Percentiles rank a stretch among this genome's conserved stretches.
These are phyloP conservation scores for Fusarium chaquense DNA, from an alignment of 2,329 filamentous ascomycete genomes.

Conservation along the genomic window DNA sequence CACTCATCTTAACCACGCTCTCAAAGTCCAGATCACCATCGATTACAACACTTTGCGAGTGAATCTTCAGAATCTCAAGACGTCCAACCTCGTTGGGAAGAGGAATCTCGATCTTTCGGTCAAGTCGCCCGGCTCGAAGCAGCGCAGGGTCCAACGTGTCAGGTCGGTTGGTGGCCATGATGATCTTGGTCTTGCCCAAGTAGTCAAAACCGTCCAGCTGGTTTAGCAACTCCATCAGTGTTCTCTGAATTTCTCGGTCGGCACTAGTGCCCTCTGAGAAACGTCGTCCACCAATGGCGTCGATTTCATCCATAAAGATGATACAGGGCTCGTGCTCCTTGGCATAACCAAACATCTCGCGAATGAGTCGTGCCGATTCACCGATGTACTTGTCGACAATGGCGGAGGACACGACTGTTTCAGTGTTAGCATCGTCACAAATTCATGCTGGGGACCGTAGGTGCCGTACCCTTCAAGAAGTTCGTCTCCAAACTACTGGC, in stretches of 20 bases:
- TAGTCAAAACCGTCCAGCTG: slow-evolving; percentile 99
- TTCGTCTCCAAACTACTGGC: slow-evolving; percentile 98
- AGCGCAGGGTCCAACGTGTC: slow-evolving; percentile 95
- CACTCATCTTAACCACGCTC: slow-evolving; percentile 99
- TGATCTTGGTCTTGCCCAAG: slow-evolving; percentile 99
- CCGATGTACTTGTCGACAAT: slow-evolving; percentile 99
- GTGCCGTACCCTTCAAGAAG: slow-evolving; percentile 86
- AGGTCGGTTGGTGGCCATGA: slow-evolving; percentile 98
- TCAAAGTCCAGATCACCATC: slow-evolving; percentile 99
- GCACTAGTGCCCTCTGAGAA: slow-evolving; percentile 98
- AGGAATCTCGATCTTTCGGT: slow-evolving; percentile 98
- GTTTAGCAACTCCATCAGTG: slow-evolving; percentile 98
- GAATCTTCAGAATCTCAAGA: slow-evolving; percentile 98
- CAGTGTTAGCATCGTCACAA: slow-evolving; percentile 35
- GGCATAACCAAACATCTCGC: slow-evolving; percentile 99
- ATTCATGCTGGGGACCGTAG: neutral
- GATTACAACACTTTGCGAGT: slow-evolving; percentile 84
- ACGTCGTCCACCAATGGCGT: slow-evolving; percentile 94
- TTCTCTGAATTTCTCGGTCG: slow-evolving; percentile 97
- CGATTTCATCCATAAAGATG: slow-evolving; percentile 99
- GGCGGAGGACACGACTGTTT: slow-evolving; percentile 91
- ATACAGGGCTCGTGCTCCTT: slow-evolving; percentile 99
- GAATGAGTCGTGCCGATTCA: slow-evolving; percentile 95
- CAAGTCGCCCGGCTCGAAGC: slow-evolving; percentile 90
- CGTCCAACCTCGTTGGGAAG: slow-evolving; percentile 96